phyloP scores from a whole-genome alignment of 208 protist species.

The Vickermania ingenoplastis region DNA sequence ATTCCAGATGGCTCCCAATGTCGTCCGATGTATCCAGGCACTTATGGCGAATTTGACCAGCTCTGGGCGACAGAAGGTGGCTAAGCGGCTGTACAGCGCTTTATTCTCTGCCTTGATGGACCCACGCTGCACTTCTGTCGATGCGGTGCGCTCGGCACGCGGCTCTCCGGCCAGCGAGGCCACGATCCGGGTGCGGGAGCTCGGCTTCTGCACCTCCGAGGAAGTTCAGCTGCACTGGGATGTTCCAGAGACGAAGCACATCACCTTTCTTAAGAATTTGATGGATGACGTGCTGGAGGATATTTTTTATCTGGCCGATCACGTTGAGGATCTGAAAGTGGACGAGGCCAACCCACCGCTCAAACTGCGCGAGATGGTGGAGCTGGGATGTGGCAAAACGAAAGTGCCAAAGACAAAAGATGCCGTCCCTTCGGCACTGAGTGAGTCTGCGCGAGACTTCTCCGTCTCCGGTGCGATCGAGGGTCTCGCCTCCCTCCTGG shows the following conservation, averaged over 20 bases:
- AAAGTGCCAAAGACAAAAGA: background rate
- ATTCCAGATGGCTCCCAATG: slow-evolving; percentile 11
- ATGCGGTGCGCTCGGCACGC: background rate
- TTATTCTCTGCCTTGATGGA: slow-evolving; percentile 11
- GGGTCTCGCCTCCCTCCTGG: background rate
- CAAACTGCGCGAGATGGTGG: slow-evolving; percentile 1
- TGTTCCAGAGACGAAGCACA: slow-evolving; percentile 14
- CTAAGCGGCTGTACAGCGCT: slow-evolving; percentile 10
- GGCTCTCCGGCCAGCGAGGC: too few relatives aligned
- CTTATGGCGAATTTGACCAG: slow-evolving; percentile 12
- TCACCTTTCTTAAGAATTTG: slow-evolving; percentile 10
- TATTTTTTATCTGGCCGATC: slow-evolving; percentile 10
- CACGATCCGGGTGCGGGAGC: background rate
- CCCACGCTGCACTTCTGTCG: slow-evolving; percentile 3
- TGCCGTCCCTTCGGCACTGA: background rate
- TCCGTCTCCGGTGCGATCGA: background rate
- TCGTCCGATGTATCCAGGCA: slow-evolving; percentile 19
- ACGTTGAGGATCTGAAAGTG: slow-evolving; percentile 3
- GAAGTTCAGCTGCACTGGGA: slow-evolving; percentile 18
- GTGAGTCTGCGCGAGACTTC: background rate
- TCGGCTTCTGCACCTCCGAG: slow-evolving; percentile 18
- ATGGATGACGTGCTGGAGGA: slow-evolving; percentile 20
- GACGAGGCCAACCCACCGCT: background rate
- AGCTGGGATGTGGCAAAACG: background rate
- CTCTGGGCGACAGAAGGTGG: background rate